These are phyloP conservation scores for Echites panduratus DNA, from an alignment of 257 asterid species.

Conservation along the genomic window DNA sequence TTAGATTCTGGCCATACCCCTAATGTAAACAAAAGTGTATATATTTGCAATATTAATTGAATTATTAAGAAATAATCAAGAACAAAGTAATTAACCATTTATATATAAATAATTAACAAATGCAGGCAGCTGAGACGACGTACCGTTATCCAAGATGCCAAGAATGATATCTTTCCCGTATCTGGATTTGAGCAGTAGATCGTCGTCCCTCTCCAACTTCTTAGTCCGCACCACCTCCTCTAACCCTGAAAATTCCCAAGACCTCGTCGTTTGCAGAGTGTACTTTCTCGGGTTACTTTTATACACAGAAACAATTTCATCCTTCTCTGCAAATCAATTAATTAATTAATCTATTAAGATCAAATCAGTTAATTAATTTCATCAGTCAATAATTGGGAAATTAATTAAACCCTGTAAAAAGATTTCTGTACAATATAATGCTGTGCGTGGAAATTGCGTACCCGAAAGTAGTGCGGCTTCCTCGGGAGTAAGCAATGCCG, in stretches of 20 bases:
- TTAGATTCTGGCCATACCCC: slow-evolving; percentile 94
- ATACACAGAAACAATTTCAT: slow-evolving; percentile 62
- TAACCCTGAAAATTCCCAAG: slow-evolving; percentile 82
- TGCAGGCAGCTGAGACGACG: neutral
- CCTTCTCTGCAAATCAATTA: slow-evolving; percentile 37
- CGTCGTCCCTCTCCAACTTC: slow-evolving; percentile 35
- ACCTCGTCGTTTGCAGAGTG: slow-evolving; percentile 76
- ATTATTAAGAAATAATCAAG: too few species aligned
- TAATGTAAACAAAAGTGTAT: slow-evolving; percentile 16
- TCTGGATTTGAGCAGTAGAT: slow-evolving; percentile 48
- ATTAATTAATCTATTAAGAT: too few species aligned
- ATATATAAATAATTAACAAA: too few species aligned
- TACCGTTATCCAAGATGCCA: slow-evolving; percentile 83
- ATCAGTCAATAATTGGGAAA: too few species aligned
- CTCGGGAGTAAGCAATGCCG: slow-evolving; percentile 57
- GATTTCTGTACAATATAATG: too few species aligned
- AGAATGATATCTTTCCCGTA: slow-evolving; percentile 65
- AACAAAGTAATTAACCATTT: too few species aligned
- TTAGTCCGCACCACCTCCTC: slow-evolving; percentile 19
- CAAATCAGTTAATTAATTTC: too few species aligned
- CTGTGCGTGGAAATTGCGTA: slow-evolving; percentile 6
- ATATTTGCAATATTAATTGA: neutral
- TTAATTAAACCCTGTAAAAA: too few species aligned
- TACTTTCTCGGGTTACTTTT: slow-evolving; percentile 58
- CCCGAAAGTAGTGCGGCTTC: slow-evolving; percentile 68